Percentiles rank a stretch among this genome's conserved stretches.
Conservation (phyloP, 176 grass and related monocot species). For the Triticum dicoccoides region DNA sequence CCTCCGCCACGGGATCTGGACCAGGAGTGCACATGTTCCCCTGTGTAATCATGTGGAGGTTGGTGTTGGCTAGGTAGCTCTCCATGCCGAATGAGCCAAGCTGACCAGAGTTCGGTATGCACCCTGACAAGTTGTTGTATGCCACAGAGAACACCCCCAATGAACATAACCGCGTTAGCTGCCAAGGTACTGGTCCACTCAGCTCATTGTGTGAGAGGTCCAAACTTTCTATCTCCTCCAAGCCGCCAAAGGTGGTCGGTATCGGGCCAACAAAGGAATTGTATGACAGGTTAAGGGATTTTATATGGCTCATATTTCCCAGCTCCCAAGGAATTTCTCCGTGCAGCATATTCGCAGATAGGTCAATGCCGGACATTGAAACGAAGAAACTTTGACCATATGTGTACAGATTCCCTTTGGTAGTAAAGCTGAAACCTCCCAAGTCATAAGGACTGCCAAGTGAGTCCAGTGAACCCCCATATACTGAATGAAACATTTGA, state of each 20-base stretch:
- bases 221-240: not conserved
- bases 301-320: not conserved
- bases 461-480: too few relatives aligned
- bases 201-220: not conserved
- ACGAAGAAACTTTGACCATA: not conserved
- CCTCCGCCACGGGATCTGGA: not conserved
- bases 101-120: not conserved
- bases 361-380: not conserved
- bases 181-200: not conserved
- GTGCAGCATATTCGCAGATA: not conserved
- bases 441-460: not conserved
- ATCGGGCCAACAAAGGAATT: not conserved
- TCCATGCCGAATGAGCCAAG: not conserved
- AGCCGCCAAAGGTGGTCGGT: not conserved
- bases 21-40: not conserved
- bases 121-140: slow-evolving; percentile 29
- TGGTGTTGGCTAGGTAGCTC: not conserved
- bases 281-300: not conserved
- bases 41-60: not conserved
- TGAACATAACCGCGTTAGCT: not conserved
- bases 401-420: not conserved
- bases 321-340: not conserved
- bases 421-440: not conserved
- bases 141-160: slow-evolving; percentile 32
- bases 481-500: too few relatives aligned